These are phyloP conservation scores for Botrytis deweyae DNA, from an alignment of 2,329 filamentous ascomycete species.

Conservation along the genomic window DNA sequence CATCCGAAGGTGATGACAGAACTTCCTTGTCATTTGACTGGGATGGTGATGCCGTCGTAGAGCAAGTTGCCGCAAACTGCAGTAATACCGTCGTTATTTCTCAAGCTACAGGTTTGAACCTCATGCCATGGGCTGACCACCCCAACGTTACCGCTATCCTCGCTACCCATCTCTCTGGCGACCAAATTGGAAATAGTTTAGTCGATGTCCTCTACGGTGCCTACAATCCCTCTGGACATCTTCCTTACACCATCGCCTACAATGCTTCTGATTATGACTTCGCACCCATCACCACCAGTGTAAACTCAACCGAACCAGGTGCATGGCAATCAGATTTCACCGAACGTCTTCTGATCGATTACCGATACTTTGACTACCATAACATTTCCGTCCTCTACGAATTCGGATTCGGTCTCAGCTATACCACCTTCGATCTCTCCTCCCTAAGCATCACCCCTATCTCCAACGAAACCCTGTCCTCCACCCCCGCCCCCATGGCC, in stretches of 20 bases:
- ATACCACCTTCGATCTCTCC: conserved; percentile 65
- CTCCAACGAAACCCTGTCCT: conserved; percentile 41
- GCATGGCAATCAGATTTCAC: conserved; percentile 47
- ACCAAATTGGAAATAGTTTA: conserved; percentile 60
- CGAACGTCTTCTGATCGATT: conserved; percentile 51
- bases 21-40: conserved; percentile 37
- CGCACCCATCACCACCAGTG: conserved; percentile 43
- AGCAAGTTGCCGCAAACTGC: conserved; percentile 48
- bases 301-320: conserved; percentile 37
- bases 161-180: conserved; percentile 57
- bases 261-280: conserved; percentile 53
- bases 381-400: conserved; percentile 42
- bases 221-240: conserved; percentile 50
- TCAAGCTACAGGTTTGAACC: conserved; percentile 65
- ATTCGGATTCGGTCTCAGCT: conserved; percentile 60
- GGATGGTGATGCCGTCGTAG: conserved; percentile 26
- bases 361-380: conserved; percentile 49
- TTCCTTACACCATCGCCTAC: conserved; percentile 68
- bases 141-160: conserved; percentile 61
- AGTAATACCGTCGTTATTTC: conserved; percentile 65
- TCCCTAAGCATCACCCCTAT: conserved; percentile 34
- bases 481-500: conserved; percentile 37
- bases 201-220: conserved; percentile 60
- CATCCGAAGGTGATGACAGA: conserved; percentile 68
- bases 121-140: conserved; percentile 56